A percentile compares a stretch with the other conserved stretches of the same genome.
Conservation (phyloP, 768 basidiomycete species). For the Pholiota molesta region DNA sequence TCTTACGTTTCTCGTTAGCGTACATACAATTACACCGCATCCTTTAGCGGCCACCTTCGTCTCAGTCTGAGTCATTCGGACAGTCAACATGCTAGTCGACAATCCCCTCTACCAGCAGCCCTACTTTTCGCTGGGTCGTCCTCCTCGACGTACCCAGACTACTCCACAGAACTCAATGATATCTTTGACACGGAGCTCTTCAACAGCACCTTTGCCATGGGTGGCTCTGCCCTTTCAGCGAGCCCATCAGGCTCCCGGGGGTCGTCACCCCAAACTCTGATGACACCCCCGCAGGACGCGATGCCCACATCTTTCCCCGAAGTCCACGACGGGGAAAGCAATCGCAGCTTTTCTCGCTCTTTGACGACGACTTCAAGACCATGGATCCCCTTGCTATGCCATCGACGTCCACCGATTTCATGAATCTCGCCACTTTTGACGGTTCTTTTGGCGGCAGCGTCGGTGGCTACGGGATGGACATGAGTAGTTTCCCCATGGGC, state of each 20-base stretch:
- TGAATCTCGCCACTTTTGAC: slow-evolving; percentile 26
- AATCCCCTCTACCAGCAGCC: slow-evolving; percentile 24
- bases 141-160: slow-evolving; percentile 22
- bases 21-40: not conserved
- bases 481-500: slow-evolving; percentile 26
- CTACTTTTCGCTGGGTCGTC: slow-evolving; percentile 21
- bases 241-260: slow-evolving; percentile 44
- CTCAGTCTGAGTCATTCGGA: slow-evolving; percentile 7
- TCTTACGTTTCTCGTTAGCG: too few species aligned
- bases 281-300: slow-evolving; percentile 49
- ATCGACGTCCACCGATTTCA: slow-evolving; percentile 24
- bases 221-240: slow-evolving; percentile 32
- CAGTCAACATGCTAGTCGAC: slow-evolving; percentile 25
- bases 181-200: slow-evolving; percentile 71
- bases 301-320: slow-evolving; percentile 41
- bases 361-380: slow-evolving; percentile 47
- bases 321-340: slow-evolving; percentile 31
- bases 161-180: slow-evolving; percentile 52
- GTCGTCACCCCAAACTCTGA: slow-evolving; percentile 43
- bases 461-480: slow-evolving; percentile 24
- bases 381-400: slow-evolving; percentile 26
- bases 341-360: slow-evolving; percentile 44
- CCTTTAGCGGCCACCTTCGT: not conserved
- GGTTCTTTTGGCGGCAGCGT: slow-evolving; percentile 21
- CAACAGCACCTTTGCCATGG: slow-evolving; percentile 29